Percentiles rank a stretch among this genome's conserved stretches.
These are phyloP conservation scores for Bretschneidera sinensis DNA, from an alignment of 345 rosid species.

Conservation along the genomic window DNA sequence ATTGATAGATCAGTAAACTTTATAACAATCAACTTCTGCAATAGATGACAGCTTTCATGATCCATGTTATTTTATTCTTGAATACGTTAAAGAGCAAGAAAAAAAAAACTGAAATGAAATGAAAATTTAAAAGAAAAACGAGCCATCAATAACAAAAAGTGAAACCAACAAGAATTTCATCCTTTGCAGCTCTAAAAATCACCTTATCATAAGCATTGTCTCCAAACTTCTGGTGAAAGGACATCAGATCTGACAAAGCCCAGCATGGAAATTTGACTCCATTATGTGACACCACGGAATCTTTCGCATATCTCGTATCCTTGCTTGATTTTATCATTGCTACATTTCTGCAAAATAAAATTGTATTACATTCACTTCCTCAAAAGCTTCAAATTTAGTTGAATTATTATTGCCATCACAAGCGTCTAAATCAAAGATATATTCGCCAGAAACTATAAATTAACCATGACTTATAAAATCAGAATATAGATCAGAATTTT, in stretches of 20 bases:
- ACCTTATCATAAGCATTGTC: slow-evolving; percentile 66
- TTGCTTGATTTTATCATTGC: slow-evolving; percentile 78
- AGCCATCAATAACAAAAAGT: not conserved
- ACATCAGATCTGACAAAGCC: slow-evolving; percentile 69
- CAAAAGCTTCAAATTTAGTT: too few species aligned
- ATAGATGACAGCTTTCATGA: not conserved
- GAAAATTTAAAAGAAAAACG: too few species aligned
- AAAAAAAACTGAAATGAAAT: too few species aligned
- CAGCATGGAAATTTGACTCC: slow-evolving; percentile 78
- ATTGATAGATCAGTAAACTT: not conserved
- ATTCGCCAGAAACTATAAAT: too few species aligned
- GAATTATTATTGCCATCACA: too few species aligned
- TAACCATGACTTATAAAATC: too few species aligned
- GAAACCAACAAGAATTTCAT: not conserved
- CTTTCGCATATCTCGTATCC: slow-evolving; percentile 68
- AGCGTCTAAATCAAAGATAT: too few species aligned
- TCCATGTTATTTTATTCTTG: too few species aligned
- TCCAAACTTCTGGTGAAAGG: slow-evolving; percentile 47
- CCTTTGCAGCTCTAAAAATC: not conserved
- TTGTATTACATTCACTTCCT: too few species aligned
- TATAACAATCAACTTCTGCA: too few species aligned
- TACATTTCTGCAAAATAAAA: slow-evolving; percentile 41
- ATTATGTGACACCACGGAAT: slow-evolving; percentile 79
- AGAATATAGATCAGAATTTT: too few species aligned
- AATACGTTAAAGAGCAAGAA: not conserved